A percentile compares a stretch with the other conserved stretches of the same genome.
Conservation (phyloP, 805 yeast genomes). For the Starmerella kuoi region DNA sequence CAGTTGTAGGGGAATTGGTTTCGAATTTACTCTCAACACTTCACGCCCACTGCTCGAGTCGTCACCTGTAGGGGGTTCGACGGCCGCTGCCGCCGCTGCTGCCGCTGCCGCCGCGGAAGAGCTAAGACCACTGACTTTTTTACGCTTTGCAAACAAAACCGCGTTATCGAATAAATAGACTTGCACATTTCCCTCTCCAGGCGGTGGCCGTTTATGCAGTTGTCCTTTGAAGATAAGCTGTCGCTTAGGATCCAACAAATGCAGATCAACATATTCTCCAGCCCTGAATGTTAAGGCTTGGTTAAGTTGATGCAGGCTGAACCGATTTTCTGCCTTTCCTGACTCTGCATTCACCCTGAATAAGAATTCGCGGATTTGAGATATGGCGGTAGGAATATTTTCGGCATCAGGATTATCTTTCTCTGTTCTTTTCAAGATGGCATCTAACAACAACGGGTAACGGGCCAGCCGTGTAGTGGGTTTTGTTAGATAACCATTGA, state of each 20-base stretch:
- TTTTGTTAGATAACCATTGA: slow-evolving; percentile 83
- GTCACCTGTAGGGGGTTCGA: slow-evolving; percentile 17
- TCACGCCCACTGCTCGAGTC: slow-evolving; percentile 39
- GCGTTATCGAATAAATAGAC: slow-evolving; percentile 83
- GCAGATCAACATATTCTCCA: slow-evolving; percentile 77
- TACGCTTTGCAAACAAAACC: slow-evolving; percentile 69
- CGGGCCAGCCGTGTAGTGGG: slow-evolving; percentile 95
- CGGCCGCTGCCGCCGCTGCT: slow-evolving; percentile 21
- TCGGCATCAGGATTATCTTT: slow-evolving; percentile 64
- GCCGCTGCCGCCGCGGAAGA: slow-evolving; percentile 19
- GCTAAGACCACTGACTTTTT: slow-evolving; percentile 54
- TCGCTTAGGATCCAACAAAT: slow-evolving; percentile 69
- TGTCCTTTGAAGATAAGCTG: slow-evolving; percentile 68
- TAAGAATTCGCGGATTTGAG: slow-evolving; percentile 61
- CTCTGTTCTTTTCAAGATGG: slow-evolving; percentile 69
- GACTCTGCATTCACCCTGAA: slow-evolving; percentile 72
- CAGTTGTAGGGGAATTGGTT: slow-evolving; percentile 73
- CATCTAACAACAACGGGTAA: slow-evolving; percentile 72
- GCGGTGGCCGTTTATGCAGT: slow-evolving; percentile 55
- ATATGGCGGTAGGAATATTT: slow-evolving; percentile 59
- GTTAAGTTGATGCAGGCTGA: slow-evolving; percentile 73
- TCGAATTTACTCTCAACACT: slow-evolving; percentile 78
- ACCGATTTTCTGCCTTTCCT: slow-evolving; percentile 88
- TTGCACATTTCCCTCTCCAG: slow-evolving; percentile 63
- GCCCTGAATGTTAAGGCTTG: slow-evolving; percentile 71